These are phyloP conservation scores for Telopea speciosissima DNA, from an alignment of 177 flowering plant species.

Conservation along the genomic window DNA sequence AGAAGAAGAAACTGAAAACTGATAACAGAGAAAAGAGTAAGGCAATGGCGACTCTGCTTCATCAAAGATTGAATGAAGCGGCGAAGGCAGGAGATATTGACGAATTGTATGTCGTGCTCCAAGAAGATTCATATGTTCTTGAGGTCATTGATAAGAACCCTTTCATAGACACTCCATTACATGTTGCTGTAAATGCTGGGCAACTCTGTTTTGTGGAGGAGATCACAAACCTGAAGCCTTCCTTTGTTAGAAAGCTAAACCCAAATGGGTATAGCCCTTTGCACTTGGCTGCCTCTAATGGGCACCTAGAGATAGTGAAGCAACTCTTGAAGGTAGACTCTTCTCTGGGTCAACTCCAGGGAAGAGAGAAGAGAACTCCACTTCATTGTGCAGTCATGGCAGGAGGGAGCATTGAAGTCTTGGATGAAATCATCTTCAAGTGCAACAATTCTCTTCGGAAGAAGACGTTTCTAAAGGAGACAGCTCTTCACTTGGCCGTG, in stretches of 20 bases:
- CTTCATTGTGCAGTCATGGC: neutral
- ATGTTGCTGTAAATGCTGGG: neutral
- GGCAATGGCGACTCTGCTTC: no score
- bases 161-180: neutral
- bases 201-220: neutral
- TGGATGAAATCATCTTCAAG: neutral
- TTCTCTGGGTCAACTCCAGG: neutral
- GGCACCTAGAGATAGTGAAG: neutral
- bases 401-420: neutral
- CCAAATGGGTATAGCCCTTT: neutral
- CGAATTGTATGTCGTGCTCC: neutral
- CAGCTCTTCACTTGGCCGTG: conserved; percentile 1
- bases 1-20: no score
- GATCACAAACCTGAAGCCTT: neutral
- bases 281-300: neutral
- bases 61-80: neutral
- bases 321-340: neutral
- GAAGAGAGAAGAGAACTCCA: neutral
- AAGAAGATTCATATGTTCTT: neutral
- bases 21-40: no score
- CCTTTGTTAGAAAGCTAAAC: neutral
- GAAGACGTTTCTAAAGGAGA: neutral
- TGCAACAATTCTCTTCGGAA: neutral
- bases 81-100: neutral
- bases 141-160: neutral